Evolutionary conservation across 345 rosid species (phyloP), one percentile per base, ranked within the genome.

Genomic region (Draba incana): DNA sequence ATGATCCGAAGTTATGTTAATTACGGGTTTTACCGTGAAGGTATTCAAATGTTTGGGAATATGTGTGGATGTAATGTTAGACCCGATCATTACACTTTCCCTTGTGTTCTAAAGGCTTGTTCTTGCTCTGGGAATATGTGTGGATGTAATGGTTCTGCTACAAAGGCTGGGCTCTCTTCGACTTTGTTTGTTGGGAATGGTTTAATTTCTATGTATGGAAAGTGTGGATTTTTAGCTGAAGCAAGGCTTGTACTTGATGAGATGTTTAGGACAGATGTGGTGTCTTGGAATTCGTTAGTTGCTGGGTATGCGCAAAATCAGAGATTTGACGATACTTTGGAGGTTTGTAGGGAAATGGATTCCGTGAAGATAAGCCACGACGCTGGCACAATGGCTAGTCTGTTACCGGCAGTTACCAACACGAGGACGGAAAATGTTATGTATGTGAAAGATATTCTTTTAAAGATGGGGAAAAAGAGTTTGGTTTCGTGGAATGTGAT

Each of bases 281-380:
- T 89, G 58, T 81, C 92, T 68, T 89, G 96, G 96, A 89, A 85
- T 65, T 86, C 96, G 3, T 70, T 86, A 76, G 85, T 86, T 71
- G 80, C 86, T 44, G 90, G 77, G 37, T 85, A 80, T 65, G 87
- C 92, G 2, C 92, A 82, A 56, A 87, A 78, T 62, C 78, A 75
- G 66, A 78, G 71, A 45, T 85, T 89, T 53, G 82, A 85, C 72
- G 88, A 84, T 37, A 88, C 92, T 38, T 72, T 89, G 79, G 80
- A 81, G 52, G 70, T 84, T 67, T 89, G 89, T 75, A 77, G 74
- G 66, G 86, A 87, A 67, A 84, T 89, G 91, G 84, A 83, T 10
- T 74, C 66, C 3, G 59, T 66, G 10, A 64, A 75, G 57, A 30
- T 84, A 41, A 84, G 70, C 74, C 83, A 83, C 0, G 85, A 89